Evolutionary conservation across 2,329 filamentous ascomycete genomes (phyloP).

Genomic region (Ceratocystis colombiana): DNA sequence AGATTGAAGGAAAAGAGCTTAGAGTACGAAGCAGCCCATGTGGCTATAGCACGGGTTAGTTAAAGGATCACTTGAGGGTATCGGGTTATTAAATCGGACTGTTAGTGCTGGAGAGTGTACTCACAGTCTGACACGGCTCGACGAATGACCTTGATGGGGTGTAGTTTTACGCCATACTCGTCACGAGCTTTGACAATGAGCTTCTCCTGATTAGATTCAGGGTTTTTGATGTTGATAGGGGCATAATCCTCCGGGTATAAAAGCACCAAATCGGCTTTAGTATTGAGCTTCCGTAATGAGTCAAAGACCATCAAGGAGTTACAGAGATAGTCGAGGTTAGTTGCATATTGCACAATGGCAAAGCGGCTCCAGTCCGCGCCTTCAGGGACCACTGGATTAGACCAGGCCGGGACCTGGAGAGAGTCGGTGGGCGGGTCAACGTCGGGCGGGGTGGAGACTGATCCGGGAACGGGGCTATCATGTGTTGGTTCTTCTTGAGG

Average conservation of each 20-base stretch:
- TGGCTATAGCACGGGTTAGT: slow-evolving; percentile 33
- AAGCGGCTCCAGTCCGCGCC: slow-evolving; percentile 37
- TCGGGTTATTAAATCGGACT: too few relatives aligned
- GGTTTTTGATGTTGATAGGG: slow-evolving; percentile 30
- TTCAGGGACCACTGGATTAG: slow-evolving; percentile 15
- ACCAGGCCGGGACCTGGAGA: not conserved
- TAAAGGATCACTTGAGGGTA: not conserved
- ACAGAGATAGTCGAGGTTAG: slow-evolving; percentile 28
- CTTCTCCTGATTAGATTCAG: slow-evolving; percentile 30
- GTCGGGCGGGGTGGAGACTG: not conserved
- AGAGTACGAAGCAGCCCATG: slow-evolving; percentile 55
- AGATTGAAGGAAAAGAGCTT: slow-evolving; percentile 62
- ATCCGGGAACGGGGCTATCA: not conserved
- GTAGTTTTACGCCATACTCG: slow-evolving; percentile 38
- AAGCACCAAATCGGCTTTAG: slow-evolving; percentile 38
- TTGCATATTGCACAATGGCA: slow-evolving; percentile 44
- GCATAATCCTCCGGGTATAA: slow-evolving; percentile 37
- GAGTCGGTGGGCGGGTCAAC: not conserved
- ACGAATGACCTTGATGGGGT: slow-evolving; percentile 35
- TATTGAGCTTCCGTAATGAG: slow-evolving; percentile 35
- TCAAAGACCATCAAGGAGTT: slow-evolving; percentile 43
- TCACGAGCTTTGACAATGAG: slow-evolving; percentile 38
- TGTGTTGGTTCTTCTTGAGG: not conserved
- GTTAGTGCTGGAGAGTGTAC: slow-evolving; percentile 22
- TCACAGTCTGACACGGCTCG: slow-evolving; percentile 34